Evolutionary conservation across 768 basidiomycete species (phyloP), one percentile per base, ranked within the genome.

Genomic region (Phaeolepiota aurea): DNA sequence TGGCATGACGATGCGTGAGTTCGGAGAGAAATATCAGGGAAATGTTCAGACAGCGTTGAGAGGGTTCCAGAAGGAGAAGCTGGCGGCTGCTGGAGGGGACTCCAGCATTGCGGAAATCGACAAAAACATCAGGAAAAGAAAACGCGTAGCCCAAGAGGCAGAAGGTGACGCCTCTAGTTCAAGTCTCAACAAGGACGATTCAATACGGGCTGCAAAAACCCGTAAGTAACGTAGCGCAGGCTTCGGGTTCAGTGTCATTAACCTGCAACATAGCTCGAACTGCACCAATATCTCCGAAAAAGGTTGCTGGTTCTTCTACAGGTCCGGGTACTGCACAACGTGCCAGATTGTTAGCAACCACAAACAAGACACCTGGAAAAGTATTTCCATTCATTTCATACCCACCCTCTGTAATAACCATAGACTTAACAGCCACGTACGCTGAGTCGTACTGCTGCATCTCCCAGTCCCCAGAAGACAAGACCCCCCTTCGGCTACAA

Each of bases 21-120:
- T 89, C 56, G 80, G 77, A 13, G 74, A 77, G 44, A 85, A 82
- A 54, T 88, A 87, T 59, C 68, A 80, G 39, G 87, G 83, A 2
- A 79, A 87, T 50, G 64, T 86, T 18, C 82, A 86, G 52, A 75
- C 74, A 5, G 82, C 82, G 30, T 58, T 86, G 44, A 69, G 77
- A 44, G 85, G 80, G 1, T 58, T 81, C 37, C 81, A 83, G 59
- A 77, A 71, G 52, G 82, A 83, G 44, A 67, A 69, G 42, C 62
- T 86, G 42, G 67, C 63, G 12, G 68, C 68, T 15, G 65, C 65
- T 20, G 70, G 71, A 18, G 72, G 67, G 15, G 72, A 69, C 37
- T 71, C 67, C 4, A 66, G 66, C 12, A 54, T 68, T 33, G 68
- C 70, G 2, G 78, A 77, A 44, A 77, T 85, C 39, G 81, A 86